Percentiles rank a stretch among this genome's conserved stretches.
Conservation (phyloP, 2,329 filamentous ascomycete genomes). For the Talaromyces pinophilus region DNA sequence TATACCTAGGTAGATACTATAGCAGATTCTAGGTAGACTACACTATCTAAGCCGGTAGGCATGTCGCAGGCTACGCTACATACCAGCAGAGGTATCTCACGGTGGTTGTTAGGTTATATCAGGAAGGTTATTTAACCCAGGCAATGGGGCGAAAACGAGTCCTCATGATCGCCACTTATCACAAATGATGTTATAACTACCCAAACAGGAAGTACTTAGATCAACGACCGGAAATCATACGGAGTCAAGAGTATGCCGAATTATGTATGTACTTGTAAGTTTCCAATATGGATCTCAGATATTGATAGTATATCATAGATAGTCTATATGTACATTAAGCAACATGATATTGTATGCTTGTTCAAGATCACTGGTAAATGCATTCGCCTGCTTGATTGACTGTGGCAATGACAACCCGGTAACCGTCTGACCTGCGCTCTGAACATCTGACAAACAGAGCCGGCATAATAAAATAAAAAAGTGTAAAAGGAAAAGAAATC, state of each 20-base stretch:
- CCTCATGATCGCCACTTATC: not conserved
- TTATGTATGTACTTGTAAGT: not conserved
- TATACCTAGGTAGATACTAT: not conserved
- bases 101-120: not conserved
- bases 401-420: not conserved
- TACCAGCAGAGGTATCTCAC: not conserved
- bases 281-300: not conserved
- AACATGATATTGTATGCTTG: slow-evolving; percentile 1
- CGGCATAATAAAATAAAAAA: slow-evolving; percentile 25
- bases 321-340: slow-evolving; percentile 9
- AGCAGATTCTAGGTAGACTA: not conserved
- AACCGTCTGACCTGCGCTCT: slow-evolving; percentile 22
- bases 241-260: not conserved
- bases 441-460: slow-evolving; percentile 17
- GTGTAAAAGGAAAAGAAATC: slow-evolving; percentile 24
- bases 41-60: not conserved
- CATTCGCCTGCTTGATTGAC: slow-evolving; percentile 1
- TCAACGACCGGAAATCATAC: not conserved
- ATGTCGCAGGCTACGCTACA: not conserved
- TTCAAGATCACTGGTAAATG: slow-evolving; percentile 2
- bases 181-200: not conserved
- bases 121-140: not conserved
- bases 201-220: not conserved
- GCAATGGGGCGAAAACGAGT: not conserved
- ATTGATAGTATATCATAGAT: slow-evolving; percentile 6